A percentile compares a stretch with the other conserved stretches of the same genome.
These are phyloP conservation scores for Nemania bipapillata DNA, from an alignment of 2,329 filamentous ascomycete species.

Conservation along the genomic window DNA sequence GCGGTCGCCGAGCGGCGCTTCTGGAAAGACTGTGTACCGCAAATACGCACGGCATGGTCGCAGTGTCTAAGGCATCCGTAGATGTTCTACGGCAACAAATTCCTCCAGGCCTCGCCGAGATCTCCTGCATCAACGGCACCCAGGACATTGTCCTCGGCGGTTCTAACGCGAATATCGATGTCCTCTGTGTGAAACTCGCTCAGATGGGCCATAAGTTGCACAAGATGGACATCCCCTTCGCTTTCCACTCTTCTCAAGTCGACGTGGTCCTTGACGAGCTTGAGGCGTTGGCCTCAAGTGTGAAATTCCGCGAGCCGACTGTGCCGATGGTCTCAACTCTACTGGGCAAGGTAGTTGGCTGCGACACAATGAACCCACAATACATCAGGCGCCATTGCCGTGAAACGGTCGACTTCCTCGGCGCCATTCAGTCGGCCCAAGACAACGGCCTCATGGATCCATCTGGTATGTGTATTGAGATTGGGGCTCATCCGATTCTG, in stretches of 20 bases:
- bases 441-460: conserved; percentile 22
- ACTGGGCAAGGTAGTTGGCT: conserved; percentile 7
- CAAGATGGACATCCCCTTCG: conserved; percentile 13
- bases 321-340: neutral
- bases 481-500: conserved; percentile 38
- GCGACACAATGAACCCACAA: conserved; percentile 1
- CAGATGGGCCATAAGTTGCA: neutral
- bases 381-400: conserved; percentile 34
- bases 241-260: conserved; percentile 30
- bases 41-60: neutral
- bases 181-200: neutral
- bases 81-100: neutral
- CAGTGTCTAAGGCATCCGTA: neutral
- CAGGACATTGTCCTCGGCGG: conserved; percentile 10
- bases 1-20: conserved; percentile 58
- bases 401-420: conserved; percentile 37
- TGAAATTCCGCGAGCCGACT: conserved; percentile 3
- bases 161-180: neutral
- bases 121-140: neutral
- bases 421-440: conserved; percentile 33
- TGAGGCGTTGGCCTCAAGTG: neutral
- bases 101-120: neutral
- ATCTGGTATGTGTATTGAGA: conserved; percentile 43
- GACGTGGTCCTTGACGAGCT: conserved; percentile 17
- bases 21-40: neutral